A percentile compares a stretch with the other conserved stretches of the same genome.
These are phyloP conservation scores for Penicillium salamii DNA, from an alignment of 495 filamentous ascomycete species.

Conservation along the genomic window DNA sequence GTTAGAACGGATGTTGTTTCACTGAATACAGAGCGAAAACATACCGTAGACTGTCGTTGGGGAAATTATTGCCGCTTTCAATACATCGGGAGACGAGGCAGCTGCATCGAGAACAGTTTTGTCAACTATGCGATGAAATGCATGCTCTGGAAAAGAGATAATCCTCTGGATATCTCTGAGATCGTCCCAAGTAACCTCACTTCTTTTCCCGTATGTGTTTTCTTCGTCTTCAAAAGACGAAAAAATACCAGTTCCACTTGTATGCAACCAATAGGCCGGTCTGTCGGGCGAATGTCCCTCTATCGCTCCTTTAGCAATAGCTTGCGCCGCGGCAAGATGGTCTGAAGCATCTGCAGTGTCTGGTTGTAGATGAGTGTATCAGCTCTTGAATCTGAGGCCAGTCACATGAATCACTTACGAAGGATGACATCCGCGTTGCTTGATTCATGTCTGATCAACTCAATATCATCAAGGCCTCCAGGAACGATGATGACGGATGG, in stretches of 20 bases:
- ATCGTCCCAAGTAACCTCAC: no score
- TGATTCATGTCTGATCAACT: constrained; percentile 53
- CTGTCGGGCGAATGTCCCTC: constrained; percentile 20
- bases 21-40: neutral
- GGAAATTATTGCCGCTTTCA: constrained; percentile 59
- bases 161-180: no score
- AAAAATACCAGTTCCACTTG: constrained; percentile 15
- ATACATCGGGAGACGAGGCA: constrained; percentile 23
- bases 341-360: constrained; percentile 44
- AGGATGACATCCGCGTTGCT: constrained; percentile 47
- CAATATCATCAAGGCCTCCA: constrained; percentile 32
- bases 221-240: constrained; percentile 7
- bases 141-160: no score
- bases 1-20: neutral
- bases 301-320: constrained; percentile 30
- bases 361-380: constrained; percentile 46
- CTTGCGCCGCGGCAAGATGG: constrained; percentile 32
- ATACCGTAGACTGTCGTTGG: constrained; percentile 65
- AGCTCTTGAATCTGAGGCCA: no score
- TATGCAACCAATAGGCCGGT: constrained; percentile 42
- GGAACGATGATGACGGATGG: constrained; percentile 53
- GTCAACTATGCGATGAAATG: no score
- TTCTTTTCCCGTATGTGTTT: constrained; percentile 7
- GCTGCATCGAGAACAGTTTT: constrained; percentile 8
- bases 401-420: no score